These are phyloP conservation scores for Zygnema circumcarinatum DNA, from an alignment of 139 green algal species.

Conservation along the genomic window DNA sequence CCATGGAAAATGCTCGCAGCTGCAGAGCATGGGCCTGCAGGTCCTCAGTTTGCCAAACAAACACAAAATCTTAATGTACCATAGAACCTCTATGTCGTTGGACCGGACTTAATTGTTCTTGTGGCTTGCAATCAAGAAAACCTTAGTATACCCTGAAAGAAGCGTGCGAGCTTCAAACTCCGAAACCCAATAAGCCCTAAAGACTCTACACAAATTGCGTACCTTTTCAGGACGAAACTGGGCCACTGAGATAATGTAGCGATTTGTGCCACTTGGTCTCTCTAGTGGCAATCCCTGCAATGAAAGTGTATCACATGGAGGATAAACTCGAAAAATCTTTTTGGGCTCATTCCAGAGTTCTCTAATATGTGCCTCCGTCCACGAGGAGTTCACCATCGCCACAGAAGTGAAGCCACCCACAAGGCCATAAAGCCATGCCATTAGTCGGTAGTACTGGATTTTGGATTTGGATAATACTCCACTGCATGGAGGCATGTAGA, in stretches of 20 bases:
- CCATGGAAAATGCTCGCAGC: constrained; percentile 27
- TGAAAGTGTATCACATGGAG: constrained; percentile 80
- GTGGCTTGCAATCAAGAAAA: no score
- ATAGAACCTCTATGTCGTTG: no score
- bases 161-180: no score
- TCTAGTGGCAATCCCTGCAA: constrained; percentile 79
- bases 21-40: constrained; percentile 42
- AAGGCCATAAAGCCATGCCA: constrained; percentile 79
- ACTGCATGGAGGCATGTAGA: constrained; percentile 13
- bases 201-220: neutral
- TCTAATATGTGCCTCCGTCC: constrained; percentile 87
- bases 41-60: neutral
- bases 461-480: constrained; percentile 68
- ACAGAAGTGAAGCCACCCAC: constrained; percentile 48
- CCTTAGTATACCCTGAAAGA: no score
- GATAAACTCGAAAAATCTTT: constrained; percentile 75
- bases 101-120: no score
- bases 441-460: constrained; percentile 83
- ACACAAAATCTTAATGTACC: no score
- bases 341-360: constrained; percentile 75
- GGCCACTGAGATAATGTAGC: constrained; percentile 84
- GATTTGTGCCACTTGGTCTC: constrained; percentile 53
- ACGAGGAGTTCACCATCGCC: constrained; percentile 92
- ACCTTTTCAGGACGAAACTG: constrained; percentile 96
- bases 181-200: no score